Evolutionary conservation across 73 alveolate species (phyloP).

Genomic region (Symbiodinium natans): DNA sequence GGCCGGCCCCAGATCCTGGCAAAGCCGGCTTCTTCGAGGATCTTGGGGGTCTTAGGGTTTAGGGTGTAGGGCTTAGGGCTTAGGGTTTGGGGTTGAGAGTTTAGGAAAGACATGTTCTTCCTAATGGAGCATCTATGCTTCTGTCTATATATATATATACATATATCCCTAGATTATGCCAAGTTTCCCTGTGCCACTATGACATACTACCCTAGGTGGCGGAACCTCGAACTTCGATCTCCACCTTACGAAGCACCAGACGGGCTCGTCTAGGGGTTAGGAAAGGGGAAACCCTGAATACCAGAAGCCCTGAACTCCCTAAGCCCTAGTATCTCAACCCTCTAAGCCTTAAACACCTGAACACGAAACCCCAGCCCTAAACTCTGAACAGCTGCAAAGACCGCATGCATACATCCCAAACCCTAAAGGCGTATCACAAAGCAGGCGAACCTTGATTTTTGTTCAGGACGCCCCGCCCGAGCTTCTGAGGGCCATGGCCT

Average conservation of each 20-base stretch:
- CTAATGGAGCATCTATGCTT: too few relatives aligned
- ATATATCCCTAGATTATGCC: too few relatives aligned
- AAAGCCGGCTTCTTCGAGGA: not conserved
- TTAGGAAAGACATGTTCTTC: too few relatives aligned
- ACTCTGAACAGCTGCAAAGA: not conserved
- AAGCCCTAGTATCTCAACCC: not conserved
- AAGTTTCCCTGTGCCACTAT: too few relatives aligned
- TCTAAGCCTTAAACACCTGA: not conserved
- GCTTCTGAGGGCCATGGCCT: slow-evolving; percentile 17
- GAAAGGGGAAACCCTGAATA: not conserved
- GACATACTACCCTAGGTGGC: too few relatives aligned
- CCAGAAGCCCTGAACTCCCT: not conserved
- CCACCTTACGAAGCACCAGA: too few relatives aligned
- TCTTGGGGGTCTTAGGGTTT: not conserved
- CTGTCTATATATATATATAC: too few relatives aligned
- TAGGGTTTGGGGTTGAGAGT: not conserved
- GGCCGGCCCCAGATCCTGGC: not conserved
- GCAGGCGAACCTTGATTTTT: not conserved
- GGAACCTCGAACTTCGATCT: too few relatives aligned
- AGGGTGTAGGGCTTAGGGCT: not conserved
- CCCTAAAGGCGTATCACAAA: not conserved
- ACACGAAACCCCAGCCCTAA: not conserved
- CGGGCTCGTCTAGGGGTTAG: too few relatives aligned
- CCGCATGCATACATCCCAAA: not conserved
- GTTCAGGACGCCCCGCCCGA: slow-evolving; percentile 65